Base-by-base conservation (phyloP, 164 flowering plant species). In the Macadamia tetraphylla region DNA sequence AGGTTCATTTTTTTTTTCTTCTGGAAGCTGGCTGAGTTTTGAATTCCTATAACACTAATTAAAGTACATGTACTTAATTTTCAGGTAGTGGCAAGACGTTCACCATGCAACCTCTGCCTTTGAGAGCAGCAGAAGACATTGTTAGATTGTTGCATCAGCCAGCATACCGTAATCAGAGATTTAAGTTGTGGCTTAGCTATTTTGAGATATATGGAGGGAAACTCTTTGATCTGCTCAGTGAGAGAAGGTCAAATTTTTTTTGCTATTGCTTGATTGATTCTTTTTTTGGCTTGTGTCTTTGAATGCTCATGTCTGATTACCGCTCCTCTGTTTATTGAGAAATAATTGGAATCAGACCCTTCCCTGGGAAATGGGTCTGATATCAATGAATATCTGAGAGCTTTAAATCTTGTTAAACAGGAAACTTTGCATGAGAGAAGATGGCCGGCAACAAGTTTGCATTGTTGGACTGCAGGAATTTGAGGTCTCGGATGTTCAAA, bases 121-220 rank as follows among this genome's bases (percentile, higher is more conserved):
- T 95, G 18, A 85, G 96, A 83, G 99, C 99, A 70, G 84, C 85
- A 17, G 88, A 85, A 77, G 98, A 95, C 72, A 86, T 95, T 81
- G 89, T 95, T 65, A 83, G 96, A 71, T 76, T 82, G 63, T 81
- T 95, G 83, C 92, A 83, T 76, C 97, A 95, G 69, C 99, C 99
- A 70, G 75, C 73, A n/a, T 95, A 95, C 65, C 88, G 84, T 29
- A 89, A 79, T 77, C 98, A 94, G 77, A 85, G 81, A 67, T 89
- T 84, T 74, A 92, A 86, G 68, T 74, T 94, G 78, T 94, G 99
- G 99, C 94, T 94, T 62, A 94, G 99, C 81, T 94, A 78, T 76
- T 94, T 94, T 78, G 99, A 94, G 83, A 94, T 94, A 67, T 94
- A 94, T 78, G 99, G 99, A 44, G 99, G 99, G 65, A 94, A 94